These are phyloP conservation scores for Rhizoctonia solani DNA, from an alignment of 1,284 basidiomycete species.

Conservation along the genomic window DNA sequence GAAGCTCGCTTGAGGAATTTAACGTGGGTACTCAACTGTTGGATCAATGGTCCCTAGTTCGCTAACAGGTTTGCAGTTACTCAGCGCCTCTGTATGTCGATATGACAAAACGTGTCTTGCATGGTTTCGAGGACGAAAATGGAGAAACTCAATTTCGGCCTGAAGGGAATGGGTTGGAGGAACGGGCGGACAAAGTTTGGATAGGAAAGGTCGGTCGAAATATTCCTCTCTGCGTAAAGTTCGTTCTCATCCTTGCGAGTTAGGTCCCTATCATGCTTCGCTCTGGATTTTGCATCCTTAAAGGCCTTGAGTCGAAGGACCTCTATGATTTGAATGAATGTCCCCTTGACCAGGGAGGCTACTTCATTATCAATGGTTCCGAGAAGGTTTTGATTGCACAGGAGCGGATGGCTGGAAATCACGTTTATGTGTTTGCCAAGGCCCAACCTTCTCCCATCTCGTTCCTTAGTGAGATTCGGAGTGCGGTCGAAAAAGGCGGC, in stretches of 20 bases:
- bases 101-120: constrained; percentile 84
- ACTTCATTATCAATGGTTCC: constrained; percentile 99
- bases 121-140: constrained; percentile 73
- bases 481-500: constrained; percentile 96
- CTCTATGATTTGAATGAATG: constrained; percentile 95
- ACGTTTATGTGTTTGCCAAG: constrained; percentile 99
- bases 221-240: neutral
- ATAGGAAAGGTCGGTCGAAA: constrained; percentile 83
- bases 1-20: constrained; percentile 93
- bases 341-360: constrained; percentile 95
- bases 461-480: constrained; percentile 96
- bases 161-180: constrained; percentile 57
- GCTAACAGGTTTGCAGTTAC: constrained; percentile 53
- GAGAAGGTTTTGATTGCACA: constrained; percentile 99
- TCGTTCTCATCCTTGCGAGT: neutral
- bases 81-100: constrained; percentile 96
- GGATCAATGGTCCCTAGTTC: neutral
- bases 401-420: constrained; percentile 99
- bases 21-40: constrained; percentile 51
- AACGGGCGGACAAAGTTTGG: constrained; percentile 87
- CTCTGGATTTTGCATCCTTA: constrained; percentile 93
- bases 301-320: constrained; percentile 76
- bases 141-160: constrained; percentile 50
- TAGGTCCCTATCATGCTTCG: constrained; percentile 98
- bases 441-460: constrained; percentile 95